phyloP scores from a whole-genome alignment of 2,329 filamentous ascomycete species.

The Dendryphion nanum region DNA sequence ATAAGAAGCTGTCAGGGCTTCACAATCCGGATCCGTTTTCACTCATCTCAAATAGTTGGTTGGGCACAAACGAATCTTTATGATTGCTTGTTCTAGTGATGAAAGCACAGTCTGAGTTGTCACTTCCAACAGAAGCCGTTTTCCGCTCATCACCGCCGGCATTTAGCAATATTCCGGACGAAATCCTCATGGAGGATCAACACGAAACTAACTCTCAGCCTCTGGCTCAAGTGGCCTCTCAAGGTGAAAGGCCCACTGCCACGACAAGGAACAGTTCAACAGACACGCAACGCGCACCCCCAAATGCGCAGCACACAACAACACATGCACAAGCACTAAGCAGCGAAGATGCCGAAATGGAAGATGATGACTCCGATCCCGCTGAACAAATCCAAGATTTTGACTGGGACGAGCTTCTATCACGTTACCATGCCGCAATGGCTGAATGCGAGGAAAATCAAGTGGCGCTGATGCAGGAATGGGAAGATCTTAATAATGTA shows the following conservation, averaged over 20 bases:
- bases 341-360: slow-evolving; percentile 7
- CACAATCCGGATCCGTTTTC: not conserved
- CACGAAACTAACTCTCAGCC: slow-evolving; percentile 11
- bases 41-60: slow-evolving; percentile 1
- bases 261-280: slow-evolving; percentile 12
- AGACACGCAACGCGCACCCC: slow-evolving; percentile 26
- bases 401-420: slow-evolving; percentile 76
- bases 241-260: not conserved
- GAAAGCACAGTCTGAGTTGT: too few species aligned
- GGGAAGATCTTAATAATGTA: slow-evolving; percentile 50
- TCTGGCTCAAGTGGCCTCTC: slow-evolving; percentile 7
- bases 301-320: slow-evolving; percentile 4
- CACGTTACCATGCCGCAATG: slow-evolving; percentile 66
- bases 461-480: slow-evolving; percentile 64
- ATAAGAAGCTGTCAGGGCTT: not conserved
- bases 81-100: not conserved
- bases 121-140: not conserved
- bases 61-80: too few species aligned
- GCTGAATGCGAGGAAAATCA: slow-evolving; percentile 63
- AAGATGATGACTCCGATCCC: slow-evolving; percentile 24
- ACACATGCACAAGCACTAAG: slow-evolving; percentile 10
- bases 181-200: not conserved
- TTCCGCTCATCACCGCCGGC: not conserved
- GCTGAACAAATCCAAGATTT: slow-evolving; percentile 52
- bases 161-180: too few species aligned